These are phyloP conservation scores for Blastobotrys buckinghamii DNA, from an alignment of 1,139 yeast species.

Conservation along the genomic window DNA sequence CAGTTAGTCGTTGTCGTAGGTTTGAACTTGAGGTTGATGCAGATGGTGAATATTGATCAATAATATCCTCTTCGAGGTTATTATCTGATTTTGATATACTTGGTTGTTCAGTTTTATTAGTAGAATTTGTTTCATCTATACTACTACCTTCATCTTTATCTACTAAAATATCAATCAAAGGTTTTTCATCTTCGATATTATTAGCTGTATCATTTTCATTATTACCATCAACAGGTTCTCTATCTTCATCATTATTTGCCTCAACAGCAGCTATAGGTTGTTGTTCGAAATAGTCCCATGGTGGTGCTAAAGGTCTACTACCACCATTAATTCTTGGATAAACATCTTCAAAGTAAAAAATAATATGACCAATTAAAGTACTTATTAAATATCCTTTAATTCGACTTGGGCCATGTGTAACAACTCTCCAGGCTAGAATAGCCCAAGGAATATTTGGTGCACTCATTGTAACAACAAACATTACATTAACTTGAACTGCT, in stretches of 20 bases:
- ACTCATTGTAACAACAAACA: constrained; percentile 37
- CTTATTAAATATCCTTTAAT: constrained; percentile 35
- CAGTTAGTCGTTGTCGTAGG: neutral
- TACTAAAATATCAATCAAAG: no score
- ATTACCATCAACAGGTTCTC: neutral
- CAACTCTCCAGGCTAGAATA: constrained; percentile 25
- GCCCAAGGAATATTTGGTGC: constrained; percentile 43
- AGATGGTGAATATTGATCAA: neutral
- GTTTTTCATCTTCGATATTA: neutral
- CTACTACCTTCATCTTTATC: no score
- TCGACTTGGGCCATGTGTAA: constrained; percentile 17
- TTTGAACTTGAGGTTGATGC: neutral
- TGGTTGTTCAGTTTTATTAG: no score
- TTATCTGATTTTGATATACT: no score
- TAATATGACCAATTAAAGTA: constrained; percentile 40
- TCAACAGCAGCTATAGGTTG: no score
- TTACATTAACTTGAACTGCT: constrained; percentile 33
- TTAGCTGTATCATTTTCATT: neutral
- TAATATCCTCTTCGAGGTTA: neutral
- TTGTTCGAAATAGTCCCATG: constrained; percentile 25
- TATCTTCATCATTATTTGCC: neutral
- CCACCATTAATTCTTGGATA: constrained; percentile 37
- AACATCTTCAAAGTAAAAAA: constrained; percentile 40
- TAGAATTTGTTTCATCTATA: no score
- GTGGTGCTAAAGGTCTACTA: constrained; percentile 31